Base-by-base conservation (phyloP, 176 grass and related monocot genomes). In the Cenchrus fungigraminus region DNA sequence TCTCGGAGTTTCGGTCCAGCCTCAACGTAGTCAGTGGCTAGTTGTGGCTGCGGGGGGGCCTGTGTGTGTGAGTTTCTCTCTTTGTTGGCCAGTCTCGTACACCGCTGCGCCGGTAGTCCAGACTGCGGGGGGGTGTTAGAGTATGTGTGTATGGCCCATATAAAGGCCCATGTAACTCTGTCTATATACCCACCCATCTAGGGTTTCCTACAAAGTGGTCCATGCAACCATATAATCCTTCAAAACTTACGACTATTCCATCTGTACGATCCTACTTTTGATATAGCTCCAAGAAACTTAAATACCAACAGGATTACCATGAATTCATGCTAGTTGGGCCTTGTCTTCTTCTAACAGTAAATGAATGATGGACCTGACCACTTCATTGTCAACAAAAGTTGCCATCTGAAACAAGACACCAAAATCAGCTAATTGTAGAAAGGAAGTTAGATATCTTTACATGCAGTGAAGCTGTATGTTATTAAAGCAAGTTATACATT, bases 271-370 rank as follows among this genome's bases (percentile, higher is more conserved):
- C 51, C 64, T 75, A 67, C 16, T 77, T 85, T 52, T 71, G 20
- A 52, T 71, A 6, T 45, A 46, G 12, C 51, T 82, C 52, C 22
- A 85, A 20, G 60, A 65, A 79, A 77, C 77, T 6, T 54, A 22
- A 77, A 62, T 72, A 90, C 51, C 42, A 59, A 66, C 54, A 65
- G 29, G 40, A 88, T 76, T 92, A 80, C 87, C 86, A 83, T 19
- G 67, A 72, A 44, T 20, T 85, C 67, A 90, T 58, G 91, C 75
- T 92, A 87, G 71, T 56, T 83, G 89, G 61, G 81, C 82, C 79
- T 92, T 95, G n/a, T 95, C 91, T 95, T 98, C 96, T 88, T 94
- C 96, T 81, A 95, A 82, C 57, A 98, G 63, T 86, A 98, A 91
- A 82, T 98, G 89, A 85, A 98, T 87, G 65, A 98, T 95, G 63